Evolutionary conservation across 2,329 filamentous ascomycete genomes (phyloP).

Genomic region (Verticillium klebahnii): DNA sequence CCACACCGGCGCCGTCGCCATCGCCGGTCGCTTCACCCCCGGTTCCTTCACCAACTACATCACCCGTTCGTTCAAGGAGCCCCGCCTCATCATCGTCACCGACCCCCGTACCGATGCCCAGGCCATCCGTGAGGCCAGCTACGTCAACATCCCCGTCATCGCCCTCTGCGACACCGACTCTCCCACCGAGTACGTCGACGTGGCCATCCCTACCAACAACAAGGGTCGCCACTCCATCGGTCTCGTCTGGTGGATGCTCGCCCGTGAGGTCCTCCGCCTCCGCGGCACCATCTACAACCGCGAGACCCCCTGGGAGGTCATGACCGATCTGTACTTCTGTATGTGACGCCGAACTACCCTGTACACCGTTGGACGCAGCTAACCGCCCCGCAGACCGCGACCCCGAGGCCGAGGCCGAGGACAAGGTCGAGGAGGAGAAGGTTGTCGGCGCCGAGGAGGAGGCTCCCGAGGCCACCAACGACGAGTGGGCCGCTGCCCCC

Average conservation of each 20-base stretch:
- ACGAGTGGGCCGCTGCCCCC: slow-evolving; percentile 77
- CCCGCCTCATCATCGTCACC: slow-evolving; percentile 98
- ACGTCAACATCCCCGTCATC: slow-evolving; percentile 99
- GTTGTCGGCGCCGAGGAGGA: slow-evolving; percentile 72
- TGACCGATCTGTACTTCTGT: slow-evolving; percentile 99
- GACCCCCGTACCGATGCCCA: slow-evolving; percentile 99
- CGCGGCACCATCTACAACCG: slow-evolving; percentile 94
- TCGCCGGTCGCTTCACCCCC: slow-evolving; percentile 99
- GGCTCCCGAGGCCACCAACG: slow-evolving; percentile 62
- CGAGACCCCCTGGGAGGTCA: slow-evolving; percentile 97
- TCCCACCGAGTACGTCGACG: slow-evolving; percentile 98
- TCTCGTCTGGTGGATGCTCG: slow-evolving; percentile 98
- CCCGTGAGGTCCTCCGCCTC: slow-evolving; percentile 98
- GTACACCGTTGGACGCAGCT: background rate
- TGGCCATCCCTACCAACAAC: slow-evolving; percentile 99
- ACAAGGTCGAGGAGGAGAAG: slow-evolving; percentile 85
- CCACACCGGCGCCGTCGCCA: slow-evolving; percentile 96
- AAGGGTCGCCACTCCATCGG: slow-evolving; percentile 99
- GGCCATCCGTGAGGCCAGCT: slow-evolving; percentile 99
- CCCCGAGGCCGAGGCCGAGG: slow-evolving; percentile 98
- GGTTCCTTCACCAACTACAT: slow-evolving; percentile 99
- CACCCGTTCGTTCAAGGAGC: slow-evolving; percentile 99
- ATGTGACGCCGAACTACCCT: slow-evolving; percentile 27
- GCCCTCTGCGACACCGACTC: slow-evolving; percentile 99
- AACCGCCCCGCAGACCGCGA: slow-evolving; percentile 66